These are phyloP conservation scores for Naganishia vaughanmartiniae DNA, from an alignment of 768 basidiomycete genomes.

Conservation along the genomic window DNA sequence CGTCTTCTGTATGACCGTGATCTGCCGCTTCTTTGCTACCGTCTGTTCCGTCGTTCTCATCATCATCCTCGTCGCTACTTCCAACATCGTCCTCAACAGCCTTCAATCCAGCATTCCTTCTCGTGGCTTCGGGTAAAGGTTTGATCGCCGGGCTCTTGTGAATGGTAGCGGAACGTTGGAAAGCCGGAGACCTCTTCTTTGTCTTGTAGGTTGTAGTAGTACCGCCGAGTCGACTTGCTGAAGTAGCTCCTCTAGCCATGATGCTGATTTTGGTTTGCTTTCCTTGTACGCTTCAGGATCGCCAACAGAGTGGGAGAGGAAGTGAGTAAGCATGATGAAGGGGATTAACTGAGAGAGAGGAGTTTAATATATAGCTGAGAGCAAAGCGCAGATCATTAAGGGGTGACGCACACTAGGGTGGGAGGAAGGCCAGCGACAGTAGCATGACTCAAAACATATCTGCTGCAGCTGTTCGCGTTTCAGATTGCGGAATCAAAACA, in stretches of 20 bases:
- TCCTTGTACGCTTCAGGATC: too few relatives aligned
- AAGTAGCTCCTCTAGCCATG: constrained; percentile 13
- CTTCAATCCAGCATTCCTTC: background rate
- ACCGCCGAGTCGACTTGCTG: background rate
- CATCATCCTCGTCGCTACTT: too few relatives aligned
- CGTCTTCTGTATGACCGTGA: background rate
- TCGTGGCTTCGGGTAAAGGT: background rate
- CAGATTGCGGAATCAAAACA: constrained; percentile 20
- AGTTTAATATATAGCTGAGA: too few relatives aligned
- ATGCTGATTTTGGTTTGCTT: background rate
- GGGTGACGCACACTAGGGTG: background rate
- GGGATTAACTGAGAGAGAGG: too few relatives aligned
- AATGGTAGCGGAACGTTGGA: background rate
- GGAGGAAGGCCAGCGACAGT: background rate
- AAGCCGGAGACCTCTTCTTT: background rate
- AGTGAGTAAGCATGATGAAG: too few relatives aligned
- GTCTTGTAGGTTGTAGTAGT: background rate
- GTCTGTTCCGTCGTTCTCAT: background rate
- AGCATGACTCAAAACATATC: background rate
- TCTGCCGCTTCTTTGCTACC: background rate
- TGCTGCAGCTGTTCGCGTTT: constrained; percentile 7
- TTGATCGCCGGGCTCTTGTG: background rate
- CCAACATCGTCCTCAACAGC: background rate
- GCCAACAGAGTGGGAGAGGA: too few relatives aligned
- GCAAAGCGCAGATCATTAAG: too few relatives aligned